Conservation (phyloP, 75 land plant species). For the Isoetes taiwanensis region DNA sequence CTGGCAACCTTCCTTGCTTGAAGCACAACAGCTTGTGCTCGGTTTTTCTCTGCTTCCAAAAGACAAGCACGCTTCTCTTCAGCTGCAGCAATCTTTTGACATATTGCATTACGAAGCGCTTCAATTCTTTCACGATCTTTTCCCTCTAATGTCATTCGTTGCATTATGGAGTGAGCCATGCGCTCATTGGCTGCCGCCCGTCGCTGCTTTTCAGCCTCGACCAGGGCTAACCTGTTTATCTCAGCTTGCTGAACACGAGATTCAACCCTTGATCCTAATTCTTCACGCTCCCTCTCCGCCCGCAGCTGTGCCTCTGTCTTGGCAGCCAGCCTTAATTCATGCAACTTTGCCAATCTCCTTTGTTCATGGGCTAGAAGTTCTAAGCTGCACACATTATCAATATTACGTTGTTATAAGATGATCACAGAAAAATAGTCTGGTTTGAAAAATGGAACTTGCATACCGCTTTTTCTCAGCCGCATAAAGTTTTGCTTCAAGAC, state of each 20-base stretch:
- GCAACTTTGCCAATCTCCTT: constrained; percentile 66
- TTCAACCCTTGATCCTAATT: constrained; percentile 66
- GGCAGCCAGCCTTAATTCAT: constrained; percentile 83
- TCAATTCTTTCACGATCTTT: constrained; percentile 64
- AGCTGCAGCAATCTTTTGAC: constrained; percentile 81
- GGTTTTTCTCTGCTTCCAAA: constrained; percentile 70
- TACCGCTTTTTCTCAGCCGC: constrained; percentile 97
- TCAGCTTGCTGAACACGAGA: constrained; percentile 85
- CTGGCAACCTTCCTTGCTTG: constrained; percentile 75
- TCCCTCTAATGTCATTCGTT: constrained; percentile 36
- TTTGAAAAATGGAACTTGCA: too few relatives aligned
- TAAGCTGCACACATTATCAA: constrained; percentile 64
- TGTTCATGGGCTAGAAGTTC: constrained; percentile 70
- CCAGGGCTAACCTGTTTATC: constrained; percentile 64
- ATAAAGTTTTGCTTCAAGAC: constrained; percentile 75
- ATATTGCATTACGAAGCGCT: constrained; percentile 45
- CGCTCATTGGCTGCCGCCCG: constrained; percentile 65
- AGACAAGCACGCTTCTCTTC: constrained; percentile 75
- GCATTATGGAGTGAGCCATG: constrained; percentile 40
- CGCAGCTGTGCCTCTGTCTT: constrained; percentile 81
- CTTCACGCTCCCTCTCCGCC: constrained; percentile 66
- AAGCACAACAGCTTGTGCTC: constrained; percentile 59
- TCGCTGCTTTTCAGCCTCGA: constrained; percentile 60
- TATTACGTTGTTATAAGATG: too few relatives aligned
- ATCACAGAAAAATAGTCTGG: too few relatives aligned